phyloP scores from a whole-genome alignment of 371 early-diverging fungal species.

The Rhizopus microsporus region DNA sequence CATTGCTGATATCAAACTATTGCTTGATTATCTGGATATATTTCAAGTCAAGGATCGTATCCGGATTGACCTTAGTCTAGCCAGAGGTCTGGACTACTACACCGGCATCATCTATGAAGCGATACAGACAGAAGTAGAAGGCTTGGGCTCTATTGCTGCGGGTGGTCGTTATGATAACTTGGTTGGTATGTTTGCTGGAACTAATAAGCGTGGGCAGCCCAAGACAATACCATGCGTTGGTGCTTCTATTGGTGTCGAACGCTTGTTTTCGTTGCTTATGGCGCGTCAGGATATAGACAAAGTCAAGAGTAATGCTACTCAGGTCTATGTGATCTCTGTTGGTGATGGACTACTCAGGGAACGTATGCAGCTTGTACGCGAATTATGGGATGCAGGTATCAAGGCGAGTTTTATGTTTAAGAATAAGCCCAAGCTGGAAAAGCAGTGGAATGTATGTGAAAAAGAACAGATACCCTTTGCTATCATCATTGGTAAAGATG shows the following conservation, averaged over 20 bases:
- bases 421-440: conserved; percentile 81
- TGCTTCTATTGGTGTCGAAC: conserved; percentile 95
- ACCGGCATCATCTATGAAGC: conserved; percentile 99
- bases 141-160: conserved; percentile 98
- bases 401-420: conserved; percentile 83
- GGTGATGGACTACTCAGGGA: conserved; percentile 87
- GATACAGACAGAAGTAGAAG: conserved; percentile 69
- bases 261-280: conserved; percentile 92
- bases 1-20: conserved; percentile 82
- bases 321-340: conserved; percentile 89
- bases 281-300: conserved; percentile 51
- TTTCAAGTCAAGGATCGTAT: conserved; percentile 72
- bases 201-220: conserved; percentile 62
- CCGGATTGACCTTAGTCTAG: conserved; percentile 91
- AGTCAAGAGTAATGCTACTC: conserved; percentile 76
- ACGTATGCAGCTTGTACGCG: conserved; percentile 82
- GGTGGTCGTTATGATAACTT: conserved; percentile 99
- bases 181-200: conserved; percentile 90
- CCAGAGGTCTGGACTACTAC: conserved; percentile 99
- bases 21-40: conserved; percentile 87
- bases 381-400: conserved; percentile 91
- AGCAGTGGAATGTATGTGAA: conserved; percentile 82
- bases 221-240: conserved; percentile 97
- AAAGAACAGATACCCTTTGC: conserved; percentile 86
- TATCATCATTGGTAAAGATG: conserved; percentile 86